Percentiles rank a stretch among this genome's conserved stretches.
These are phyloP conservation scores for Alternaria sp. DNA, from an alignment of 2,329 filamentous ascomycete species.

Conservation along the genomic window DNA sequence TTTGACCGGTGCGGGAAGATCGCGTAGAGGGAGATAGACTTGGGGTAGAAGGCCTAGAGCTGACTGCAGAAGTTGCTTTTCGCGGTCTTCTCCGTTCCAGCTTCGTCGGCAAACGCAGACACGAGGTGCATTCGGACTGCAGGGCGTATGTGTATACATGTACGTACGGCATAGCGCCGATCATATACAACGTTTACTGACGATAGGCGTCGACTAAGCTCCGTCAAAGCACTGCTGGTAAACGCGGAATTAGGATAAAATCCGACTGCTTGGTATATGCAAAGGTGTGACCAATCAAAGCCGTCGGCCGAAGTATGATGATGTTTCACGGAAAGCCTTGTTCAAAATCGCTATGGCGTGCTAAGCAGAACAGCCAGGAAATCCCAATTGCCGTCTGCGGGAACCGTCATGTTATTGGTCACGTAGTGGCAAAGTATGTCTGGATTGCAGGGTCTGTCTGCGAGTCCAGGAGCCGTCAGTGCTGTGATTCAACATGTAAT, in stretches of 20 bases:
- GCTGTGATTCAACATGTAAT: no score
- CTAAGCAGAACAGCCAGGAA: background rate
- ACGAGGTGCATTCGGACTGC: background rate
- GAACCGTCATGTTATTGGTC: background rate
- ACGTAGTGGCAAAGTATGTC: background rate
- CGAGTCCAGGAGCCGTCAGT: background rate
- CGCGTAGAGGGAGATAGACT: slow-evolving; percentile 4
- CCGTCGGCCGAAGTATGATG: no score
- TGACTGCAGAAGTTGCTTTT: slow-evolving; percentile 23
- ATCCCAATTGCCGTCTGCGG: background rate
- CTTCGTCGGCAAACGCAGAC: slow-evolving; percentile 15
- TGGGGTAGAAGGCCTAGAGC: slow-evolving; percentile 11
- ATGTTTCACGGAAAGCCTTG: background rate
- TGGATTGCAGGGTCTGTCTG: background rate
- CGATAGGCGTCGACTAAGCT: background rate
- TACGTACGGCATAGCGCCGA: background rate
- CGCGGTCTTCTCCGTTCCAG: slow-evolving; percentile 3
- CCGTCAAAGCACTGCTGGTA: background rate
- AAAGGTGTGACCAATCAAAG: background rate
- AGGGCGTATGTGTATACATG: background rate
- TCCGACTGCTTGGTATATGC: background rate
- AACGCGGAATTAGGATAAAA: background rate
- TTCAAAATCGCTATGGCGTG: background rate
- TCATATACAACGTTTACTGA: background rate
- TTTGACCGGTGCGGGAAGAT: slow-evolving; percentile 25